Evolutionary conservation across 73 alveolate genomes (phyloP).

Genomic region (Tetrahymena borealis): DNA sequence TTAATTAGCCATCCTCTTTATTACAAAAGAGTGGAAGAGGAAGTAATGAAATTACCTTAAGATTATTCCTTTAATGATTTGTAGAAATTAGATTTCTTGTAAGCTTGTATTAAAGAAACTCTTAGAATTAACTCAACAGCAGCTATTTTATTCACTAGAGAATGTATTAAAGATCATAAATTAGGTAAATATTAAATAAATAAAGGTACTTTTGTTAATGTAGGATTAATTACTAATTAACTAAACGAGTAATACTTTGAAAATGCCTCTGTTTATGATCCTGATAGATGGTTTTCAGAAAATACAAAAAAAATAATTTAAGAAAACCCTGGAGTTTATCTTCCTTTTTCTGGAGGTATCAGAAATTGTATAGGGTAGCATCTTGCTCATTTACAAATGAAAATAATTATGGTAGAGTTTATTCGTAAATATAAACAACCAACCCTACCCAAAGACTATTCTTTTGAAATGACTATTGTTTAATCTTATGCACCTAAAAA

Average conservation of each 20-base stretch:
- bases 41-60: not conserved
- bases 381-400: not conserved
- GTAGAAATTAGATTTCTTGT: not conserved
- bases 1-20: not conserved
- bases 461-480: no score
- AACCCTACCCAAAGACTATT: no score
- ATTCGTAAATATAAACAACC: not conserved
- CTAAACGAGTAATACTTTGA: not conserved
- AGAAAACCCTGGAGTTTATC: no score
- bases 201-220: not conserved
- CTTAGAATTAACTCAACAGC: not conserved
- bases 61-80: not conserved
- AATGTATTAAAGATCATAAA: not conserved
- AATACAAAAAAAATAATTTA: not conserved
- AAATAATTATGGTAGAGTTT: not conserved
- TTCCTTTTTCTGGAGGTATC: not conserved
- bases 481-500: no score
- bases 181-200: not conserved
- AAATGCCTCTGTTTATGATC: not conserved
- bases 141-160: not conserved
- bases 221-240: not conserved
- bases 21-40: not conserved
- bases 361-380: not conserved
- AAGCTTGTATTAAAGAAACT: not conserved
- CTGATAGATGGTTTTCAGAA: not conserved